These are phyloP conservation scores for Eucalyptus pauciflora DNA, from an alignment of 345 rosid genomes.

Conservation along the genomic window DNA sequence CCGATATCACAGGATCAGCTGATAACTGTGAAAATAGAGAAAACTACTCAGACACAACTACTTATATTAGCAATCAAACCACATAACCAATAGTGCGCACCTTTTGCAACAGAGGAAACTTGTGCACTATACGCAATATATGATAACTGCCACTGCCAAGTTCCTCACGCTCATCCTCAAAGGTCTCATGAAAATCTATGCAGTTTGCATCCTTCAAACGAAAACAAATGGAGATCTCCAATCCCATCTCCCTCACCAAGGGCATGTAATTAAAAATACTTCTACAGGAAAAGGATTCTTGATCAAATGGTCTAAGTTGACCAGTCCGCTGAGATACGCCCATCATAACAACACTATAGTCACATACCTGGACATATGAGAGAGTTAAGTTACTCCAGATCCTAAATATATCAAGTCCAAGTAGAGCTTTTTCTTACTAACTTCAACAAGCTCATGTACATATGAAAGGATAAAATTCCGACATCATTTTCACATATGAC, in stretches of 20 bases:
- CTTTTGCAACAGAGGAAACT: constrained; percentile 41
- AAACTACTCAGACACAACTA: not conserved
- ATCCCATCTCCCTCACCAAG: constrained; percentile 12
- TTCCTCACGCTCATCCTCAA: constrained; percentile 21
- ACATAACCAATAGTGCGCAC: constrained; percentile 12
- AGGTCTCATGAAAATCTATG: constrained; percentile 19
- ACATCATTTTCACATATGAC: constrained; percentile 12
- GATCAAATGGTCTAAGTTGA: constrained; percentile 7
- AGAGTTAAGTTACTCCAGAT: not conserved
- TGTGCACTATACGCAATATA: constrained; percentile 48
- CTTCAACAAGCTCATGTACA: constrained; percentile 1
- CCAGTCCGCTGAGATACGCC: constrained; percentile 32
- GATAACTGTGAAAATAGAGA: constrained; percentile 22
- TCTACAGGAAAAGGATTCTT: constrained; percentile 30
- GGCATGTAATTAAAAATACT: constrained; percentile 27
- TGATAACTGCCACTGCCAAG: constrained; percentile 43
- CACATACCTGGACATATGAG: constrained; percentile 38
- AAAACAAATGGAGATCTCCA: constrained; percentile 27
- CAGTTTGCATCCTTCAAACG: constrained; percentile 14
- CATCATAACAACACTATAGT: constrained; percentile 41
- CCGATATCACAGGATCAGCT: constrained; percentile 23
- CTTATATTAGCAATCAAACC: not conserved
- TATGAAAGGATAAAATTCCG: not conserved
- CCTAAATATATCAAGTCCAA: not conserved
- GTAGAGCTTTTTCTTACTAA: not conserved